These are phyloP conservation scores for Ascochyta clinopodiicola DNA, from an alignment of 2,329 filamentous ascomycete species.

Conservation along the genomic window DNA sequence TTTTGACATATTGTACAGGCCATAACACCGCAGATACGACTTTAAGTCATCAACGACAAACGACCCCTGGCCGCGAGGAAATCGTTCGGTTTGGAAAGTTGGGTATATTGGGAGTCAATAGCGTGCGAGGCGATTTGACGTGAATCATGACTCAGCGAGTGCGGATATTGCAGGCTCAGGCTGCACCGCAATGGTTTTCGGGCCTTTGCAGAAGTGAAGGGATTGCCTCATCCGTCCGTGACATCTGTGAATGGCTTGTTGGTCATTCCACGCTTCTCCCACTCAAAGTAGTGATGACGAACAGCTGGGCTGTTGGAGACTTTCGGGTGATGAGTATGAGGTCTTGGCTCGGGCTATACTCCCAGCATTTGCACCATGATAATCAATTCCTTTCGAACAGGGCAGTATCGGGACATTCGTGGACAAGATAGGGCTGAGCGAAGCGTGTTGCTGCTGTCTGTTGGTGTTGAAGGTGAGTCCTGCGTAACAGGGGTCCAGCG, in stretches of 20 bases:
- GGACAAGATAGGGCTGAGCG: neutral
- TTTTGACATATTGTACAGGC: constrained; percentile 12
- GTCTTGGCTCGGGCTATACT: too few relatives aligned
- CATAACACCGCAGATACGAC: neutral
- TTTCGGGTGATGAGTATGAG: too few relatives aligned
- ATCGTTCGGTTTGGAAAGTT: too few relatives aligned
- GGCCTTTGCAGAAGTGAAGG: neutral
- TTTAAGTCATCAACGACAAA: neutral
- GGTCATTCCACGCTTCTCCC: neutral
- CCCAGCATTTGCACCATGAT: too few relatives aligned
- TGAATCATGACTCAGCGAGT: constrained; percentile 8
- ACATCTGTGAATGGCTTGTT: neutral
- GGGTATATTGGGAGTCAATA: neutral
- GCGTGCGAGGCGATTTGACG: neutral
- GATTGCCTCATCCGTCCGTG: neutral
- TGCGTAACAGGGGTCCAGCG: neutral
- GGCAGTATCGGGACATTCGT: too few relatives aligned
- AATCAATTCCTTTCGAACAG: too few relatives aligned
- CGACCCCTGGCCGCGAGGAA: too few relatives aligned
- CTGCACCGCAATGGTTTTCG: neutral
- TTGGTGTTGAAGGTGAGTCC: neutral
- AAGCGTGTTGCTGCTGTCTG: neutral
- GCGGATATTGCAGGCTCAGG: constrained; percentile 8
- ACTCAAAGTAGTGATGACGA: neutral
- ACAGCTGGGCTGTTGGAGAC: too few relatives aligned